A percentile compares a stretch with the other conserved stretches of the same genome.
Conservation (phyloP, 2,329 filamentous ascomycete genomes). For the Alternaria sp. region DNA sequence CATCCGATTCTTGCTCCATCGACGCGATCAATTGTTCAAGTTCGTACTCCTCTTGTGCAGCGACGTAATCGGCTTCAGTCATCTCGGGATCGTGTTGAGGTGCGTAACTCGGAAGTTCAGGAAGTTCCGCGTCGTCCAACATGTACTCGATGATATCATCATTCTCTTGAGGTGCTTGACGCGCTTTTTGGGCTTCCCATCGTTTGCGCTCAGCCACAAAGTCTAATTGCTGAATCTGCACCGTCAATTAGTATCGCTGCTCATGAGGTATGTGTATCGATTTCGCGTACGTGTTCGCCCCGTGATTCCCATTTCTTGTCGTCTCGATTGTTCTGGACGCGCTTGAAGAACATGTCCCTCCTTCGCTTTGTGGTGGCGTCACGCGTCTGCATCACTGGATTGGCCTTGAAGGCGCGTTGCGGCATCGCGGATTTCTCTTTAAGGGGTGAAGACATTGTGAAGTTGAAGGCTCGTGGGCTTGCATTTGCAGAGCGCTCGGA, state of each 20-base stretch:
- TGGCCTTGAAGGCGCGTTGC: conserved; percentile 63
- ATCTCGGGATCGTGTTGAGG: conserved; percentile 31
- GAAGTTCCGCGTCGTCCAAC: conserved; percentile 20
- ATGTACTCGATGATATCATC: conserved; percentile 37
- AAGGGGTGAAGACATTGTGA: conserved; percentile 37
- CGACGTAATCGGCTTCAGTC: conserved; percentile 51
- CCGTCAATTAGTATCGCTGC: conserved; percentile 4
- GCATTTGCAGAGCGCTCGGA: conserved; percentile 55
- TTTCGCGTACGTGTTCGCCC: conserved; percentile 55
- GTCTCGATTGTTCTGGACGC: conserved; percentile 55
- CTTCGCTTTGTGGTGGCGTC: conserved; percentile 70
- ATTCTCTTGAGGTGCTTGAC: conserved; percentile 49
- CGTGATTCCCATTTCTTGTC: conserved; percentile 56
- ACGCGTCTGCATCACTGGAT: conserved; percentile 67
- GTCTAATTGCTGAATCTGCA: conserved; percentile 59
- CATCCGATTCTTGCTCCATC: conserved; percentile 49
- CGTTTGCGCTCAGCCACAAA: conserved; percentile 53
- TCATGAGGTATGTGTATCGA: background rate
- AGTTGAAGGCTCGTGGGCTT: conserved; percentile 34
- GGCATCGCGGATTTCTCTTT: conserved; percentile 27
- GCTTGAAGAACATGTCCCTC: conserved; percentile 73
- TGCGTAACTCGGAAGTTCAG: conserved; percentile 4
- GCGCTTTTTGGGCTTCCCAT: conserved; percentile 56
- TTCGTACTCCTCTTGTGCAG: conserved; percentile 55
- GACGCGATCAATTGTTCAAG: conserved; percentile 55